phyloP scores from a whole-genome alignment of 352 stramenopile species.

The Hyaloperonospora brassicae region DNA sequence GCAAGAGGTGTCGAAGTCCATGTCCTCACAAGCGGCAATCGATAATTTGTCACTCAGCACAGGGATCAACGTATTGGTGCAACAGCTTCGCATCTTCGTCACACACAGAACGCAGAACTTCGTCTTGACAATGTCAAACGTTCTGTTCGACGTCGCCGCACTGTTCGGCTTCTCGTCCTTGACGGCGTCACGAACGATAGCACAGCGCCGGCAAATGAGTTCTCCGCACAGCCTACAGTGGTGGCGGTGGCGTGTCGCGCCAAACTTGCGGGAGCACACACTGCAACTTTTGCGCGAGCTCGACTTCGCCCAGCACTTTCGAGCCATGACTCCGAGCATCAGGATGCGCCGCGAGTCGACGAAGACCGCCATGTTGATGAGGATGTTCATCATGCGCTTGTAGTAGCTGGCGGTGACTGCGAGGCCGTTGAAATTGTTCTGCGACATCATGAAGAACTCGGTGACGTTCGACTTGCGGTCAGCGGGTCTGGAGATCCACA shows the following conservation, averaged over 20 bases:
- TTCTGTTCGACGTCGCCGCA: slow-evolving; percentile 22
- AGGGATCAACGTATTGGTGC: slow-evolving; percentile 16
- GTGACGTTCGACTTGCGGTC: slow-evolving; percentile 30
- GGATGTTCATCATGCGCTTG: slow-evolving; percentile 51
- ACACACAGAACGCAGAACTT: slow-evolving; percentile 66
- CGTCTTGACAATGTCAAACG: slow-evolving; percentile 50
- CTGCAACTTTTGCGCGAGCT: slow-evolving; percentile 42
- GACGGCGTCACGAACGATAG: slow-evolving; percentile 43
- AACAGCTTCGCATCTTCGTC: slow-evolving; percentile 42
- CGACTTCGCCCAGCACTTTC: slow-evolving; percentile 44
- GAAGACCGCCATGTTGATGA: slow-evolving; percentile 51
- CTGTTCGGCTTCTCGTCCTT: slow-evolving; percentile 20
- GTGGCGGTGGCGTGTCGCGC: slow-evolving; percentile 53
- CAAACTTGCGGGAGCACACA: slow-evolving; percentile 57
- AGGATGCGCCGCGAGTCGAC: slow-evolving; percentile 57
- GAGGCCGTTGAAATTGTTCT: slow-evolving; percentile 49
- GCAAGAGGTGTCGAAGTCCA: slow-evolving; percentile 16
- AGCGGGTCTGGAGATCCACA: slow-evolving; percentile 40
- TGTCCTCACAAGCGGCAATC: slow-evolving; percentile 16
- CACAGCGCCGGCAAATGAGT: slow-evolving; percentile 67
- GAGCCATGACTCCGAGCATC: slow-evolving; percentile 37
- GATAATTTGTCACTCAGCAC: slow-evolving; percentile 22
- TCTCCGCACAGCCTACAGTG: slow-evolving; percentile 76
- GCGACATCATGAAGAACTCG: slow-evolving; percentile 52
- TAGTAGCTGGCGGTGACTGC: slow-evolving; percentile 31